phyloP scores from a whole-genome alignment of 352 stramenopile genomes.

The Pythium aquatile region DNA sequence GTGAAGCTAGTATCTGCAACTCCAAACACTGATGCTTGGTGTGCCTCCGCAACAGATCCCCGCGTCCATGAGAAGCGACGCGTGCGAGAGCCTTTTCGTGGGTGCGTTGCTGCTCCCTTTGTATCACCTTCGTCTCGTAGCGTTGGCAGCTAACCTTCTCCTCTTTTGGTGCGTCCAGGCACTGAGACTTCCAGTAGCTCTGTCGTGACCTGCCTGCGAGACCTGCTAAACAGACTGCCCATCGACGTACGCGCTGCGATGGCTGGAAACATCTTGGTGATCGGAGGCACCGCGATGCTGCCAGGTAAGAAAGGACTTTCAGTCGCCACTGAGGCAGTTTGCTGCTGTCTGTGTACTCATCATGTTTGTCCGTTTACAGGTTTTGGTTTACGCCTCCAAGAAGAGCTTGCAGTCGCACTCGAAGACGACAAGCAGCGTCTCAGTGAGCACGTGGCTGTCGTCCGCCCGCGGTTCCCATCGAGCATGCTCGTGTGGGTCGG shows the following conservation, averaged over 20 bases:
- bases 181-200: slow-evolving; percentile 41
- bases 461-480: slow-evolving; percentile 56
- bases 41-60: slow-evolving; percentile 18
- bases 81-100: slow-evolving; percentile 30
- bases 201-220: slow-evolving; percentile 53
- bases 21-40: background rate
- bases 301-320: slow-evolving; percentile 34
- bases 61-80: slow-evolving; percentile 15
- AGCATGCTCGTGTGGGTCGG: slow-evolving; percentile 81
- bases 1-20: background rate
- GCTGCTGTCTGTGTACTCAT: background rate
- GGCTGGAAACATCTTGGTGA: slow-evolving; percentile 72
- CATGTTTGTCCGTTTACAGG: slow-evolving; percentile 24
- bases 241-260: slow-evolving; percentile 65
- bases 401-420: slow-evolving; percentile 42
- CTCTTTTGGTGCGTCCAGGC: background rate
- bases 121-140: background rate
- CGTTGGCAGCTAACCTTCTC: too few species aligned
- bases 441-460: slow-evolving; percentile 38
- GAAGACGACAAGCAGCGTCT: slow-evolving; percentile 41
- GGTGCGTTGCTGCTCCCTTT: slow-evolving; percentile 10
- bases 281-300: slow-evolving; percentile 78
- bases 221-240: slow-evolving; percentile 53
- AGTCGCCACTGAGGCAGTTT: too few species aligned
- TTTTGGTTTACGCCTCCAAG: slow-evolving; percentile 48